These are phyloP conservation scores for Gracilaria vermiculophylla DNA, from an alignment of 23 red algal genomes.

Conservation along the genomic window DNA sequence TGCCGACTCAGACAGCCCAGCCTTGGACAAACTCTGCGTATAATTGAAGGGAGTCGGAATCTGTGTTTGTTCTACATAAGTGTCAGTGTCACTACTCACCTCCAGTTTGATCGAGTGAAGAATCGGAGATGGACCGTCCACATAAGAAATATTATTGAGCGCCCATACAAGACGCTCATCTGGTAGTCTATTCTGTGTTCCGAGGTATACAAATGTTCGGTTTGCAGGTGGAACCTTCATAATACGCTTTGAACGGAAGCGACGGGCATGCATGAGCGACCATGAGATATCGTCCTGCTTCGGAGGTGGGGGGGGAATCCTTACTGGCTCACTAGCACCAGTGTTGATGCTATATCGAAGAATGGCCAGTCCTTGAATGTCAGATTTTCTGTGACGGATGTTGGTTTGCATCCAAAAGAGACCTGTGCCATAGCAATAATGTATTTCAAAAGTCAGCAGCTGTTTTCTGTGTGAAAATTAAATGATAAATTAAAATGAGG, in stretches of 20 bases:
- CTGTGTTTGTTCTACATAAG: background rate
- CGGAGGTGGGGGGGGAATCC: background rate
- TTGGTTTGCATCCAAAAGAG: constrained; percentile 57
- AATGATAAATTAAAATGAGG: background rate
- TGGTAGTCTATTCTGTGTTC: constrained; percentile 37
- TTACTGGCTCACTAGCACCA: background rate
- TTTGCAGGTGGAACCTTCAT: background rate
- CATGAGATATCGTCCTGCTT: constrained; percentile 7
- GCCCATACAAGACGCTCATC: constrained; percentile 25
- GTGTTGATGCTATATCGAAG: constrained; percentile 24
- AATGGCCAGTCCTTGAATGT: constrained; percentile 10
- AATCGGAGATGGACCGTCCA: constrained; percentile 13
- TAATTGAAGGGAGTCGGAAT: constrained; percentile 41
- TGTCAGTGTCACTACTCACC: background rate
- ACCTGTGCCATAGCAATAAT: background rate
- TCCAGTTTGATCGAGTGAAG: constrained; percentile 31
- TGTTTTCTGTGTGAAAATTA: no score
- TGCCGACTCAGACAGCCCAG: background rate
- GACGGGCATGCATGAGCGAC: constrained; percentile 25
- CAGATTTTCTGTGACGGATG: constrained; percentile 30
- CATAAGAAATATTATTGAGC: constrained; percentile 24
- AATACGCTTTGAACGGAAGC: background rate
- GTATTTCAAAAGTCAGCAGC: background rate
- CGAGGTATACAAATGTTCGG: constrained; percentile 14
- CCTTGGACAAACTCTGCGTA: constrained; percentile 1